Base-by-base conservation (phyloP, 495 filamentous ascomycete genomes). In the Daldinia concentrica region DNA sequence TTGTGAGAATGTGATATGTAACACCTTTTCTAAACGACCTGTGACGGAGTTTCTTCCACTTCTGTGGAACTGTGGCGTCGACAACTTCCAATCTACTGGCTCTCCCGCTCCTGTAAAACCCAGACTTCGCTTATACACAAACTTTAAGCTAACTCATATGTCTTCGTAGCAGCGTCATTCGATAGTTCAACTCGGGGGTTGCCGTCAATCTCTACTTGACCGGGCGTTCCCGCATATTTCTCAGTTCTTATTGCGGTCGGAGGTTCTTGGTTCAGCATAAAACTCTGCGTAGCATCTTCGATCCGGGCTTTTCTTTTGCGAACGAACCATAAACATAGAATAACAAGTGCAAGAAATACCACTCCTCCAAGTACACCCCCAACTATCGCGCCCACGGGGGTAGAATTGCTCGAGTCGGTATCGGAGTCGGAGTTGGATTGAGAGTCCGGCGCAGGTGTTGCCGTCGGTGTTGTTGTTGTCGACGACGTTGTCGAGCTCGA, bases 321-420 rank as follows among this genome's bases (percentile, higher is more conserved):
- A 6, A 68, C 55, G 29, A 68, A 63, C 34, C 39, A 64, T 30
- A 69, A 6, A 12, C 52, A 11, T 34, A 52, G 32, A 4, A 60
- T 36, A 48, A 73, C 36, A 26, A 73, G 45, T 3, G 19, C 55
- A 29, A 69, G 37, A 17, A 48, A 32, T 3, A 50, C 70, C 9
- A 69, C 24, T 43, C 61, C 61, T 17, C 66, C 66, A 1, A 73
- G 50, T 2, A 73, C 70, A 22, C 55, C 70, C 6, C 66, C 66
- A 14, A 57, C 61, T 37, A 73, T 69, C 9, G 66, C 22, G 19
- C 66, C 70, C 17, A 37, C 57, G 6, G 22, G 24, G 12, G 14
- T 0, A 5, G 55, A 19, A 17, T 39, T 27, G 19, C n/a, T 58
- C 12, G 29, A 50, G 3, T 14, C 15, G 43, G 57, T 14, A 36